Evolutionary conservation across 768 basidiomycete species (phyloP), one percentile per base, ranked within the genome.

Genomic region (Collybia nuda): DNA sequence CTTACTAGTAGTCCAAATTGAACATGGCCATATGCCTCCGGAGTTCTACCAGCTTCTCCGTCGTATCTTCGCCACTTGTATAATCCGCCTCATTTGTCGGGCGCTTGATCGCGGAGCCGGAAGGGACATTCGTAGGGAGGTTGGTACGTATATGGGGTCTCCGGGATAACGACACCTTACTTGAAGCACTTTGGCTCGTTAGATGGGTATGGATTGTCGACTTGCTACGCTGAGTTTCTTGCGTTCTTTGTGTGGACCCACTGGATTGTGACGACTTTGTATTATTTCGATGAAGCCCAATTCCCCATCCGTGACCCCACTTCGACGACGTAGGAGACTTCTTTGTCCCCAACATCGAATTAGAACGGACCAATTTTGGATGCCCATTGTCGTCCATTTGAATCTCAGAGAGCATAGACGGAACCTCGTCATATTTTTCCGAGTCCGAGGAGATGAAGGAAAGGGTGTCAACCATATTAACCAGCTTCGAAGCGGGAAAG

Each of bases 1-100:
- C 86, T 67, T 60, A 90, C 88, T 90, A 91, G 59, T 84, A 89
- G 62, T 90, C 86, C 48, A 90, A 68, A 43, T 72, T 74, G 47
- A 88, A 82, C 60, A 84, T 86, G 14, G 56, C 45, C 88, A 91
- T 89, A 47, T 82, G 64, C 40, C 76, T 79, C 37, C 88, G 76
- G 52, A 91, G 63, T 26, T 82, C 81, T 4, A 79, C 77, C 38
- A 91, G 65, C 42, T 83, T 72, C 40, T 79, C 79, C 2, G 71
- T 66, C 0, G 88, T 88, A 60, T 90, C 86, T 0, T 76, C 68
- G 51, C 77, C 77, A 44, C 71, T 69, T 36, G 80, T 70, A 2
- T 79, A 74, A 28, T 84, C 85, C 0, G 74, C 68, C 51, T 89
- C 86, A 45, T 78, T 78, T 39, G 86, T 69, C 68, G 90, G 90